Evolutionary conservation across 257 asterid species (phyloP), one percentile per base, ranked within the genome.

Genomic region (Euphrasia confusa): DNA sequence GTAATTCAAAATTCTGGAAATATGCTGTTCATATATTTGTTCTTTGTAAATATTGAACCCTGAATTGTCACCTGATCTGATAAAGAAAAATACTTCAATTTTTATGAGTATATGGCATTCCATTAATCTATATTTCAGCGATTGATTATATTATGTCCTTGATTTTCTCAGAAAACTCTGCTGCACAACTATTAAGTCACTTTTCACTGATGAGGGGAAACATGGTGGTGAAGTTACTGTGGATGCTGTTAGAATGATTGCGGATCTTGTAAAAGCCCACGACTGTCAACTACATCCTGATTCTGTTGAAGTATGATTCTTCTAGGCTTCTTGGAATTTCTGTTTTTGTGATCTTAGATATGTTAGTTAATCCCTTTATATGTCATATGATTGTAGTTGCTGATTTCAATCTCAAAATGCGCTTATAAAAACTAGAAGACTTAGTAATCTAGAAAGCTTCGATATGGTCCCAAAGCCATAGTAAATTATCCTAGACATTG

Each of bases 141-240:
- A 35, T 66, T 54, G 49, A 53, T 63, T 12, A 49, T 44, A 54
- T 53, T 21, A 45, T 37, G 56, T 73, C 58, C 48, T 64, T 71
- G 50, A 56, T 66, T 73, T 72, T 73, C 53, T 63, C 83, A 93
- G 99, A 74, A 82, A 83, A 68, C 75, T 72, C 58, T 82, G 96
- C 72, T 87, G 95, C 70, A 57, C 81, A 42, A 28, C 90, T 32
- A 60, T 85, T 27, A 89, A 87, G 79, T 85, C 89, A 40, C 91
- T 89, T 72, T 89, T 93, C 72, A 66, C 78, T 32, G 78, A 87
- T 45, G 92, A 87, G 71, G 97, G 96, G 67, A 93, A 93, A 80
- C 99, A 93, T 77, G 95, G 95, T 1, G 95, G 99, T 47, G 99
- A 89, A 83, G 95, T 68, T 69, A 93, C 97, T 18, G 83, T 89